Percentiles rank a stretch among this genome's conserved stretches.
Conservation (phyloP, 805 yeast genomes). For the Wickerhamiella domercqiae region DNA sequence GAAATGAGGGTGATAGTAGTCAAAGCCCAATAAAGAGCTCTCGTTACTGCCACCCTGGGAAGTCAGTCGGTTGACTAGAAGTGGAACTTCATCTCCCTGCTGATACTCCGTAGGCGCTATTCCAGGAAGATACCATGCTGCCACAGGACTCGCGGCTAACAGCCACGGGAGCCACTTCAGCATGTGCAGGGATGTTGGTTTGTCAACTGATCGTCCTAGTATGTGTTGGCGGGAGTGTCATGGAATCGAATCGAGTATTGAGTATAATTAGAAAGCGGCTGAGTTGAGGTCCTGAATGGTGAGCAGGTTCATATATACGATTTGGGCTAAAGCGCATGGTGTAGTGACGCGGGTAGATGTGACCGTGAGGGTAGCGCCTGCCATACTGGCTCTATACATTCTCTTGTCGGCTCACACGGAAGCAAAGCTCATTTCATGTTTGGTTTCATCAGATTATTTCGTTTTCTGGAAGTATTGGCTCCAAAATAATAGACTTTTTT, state of each 20-base stretch:
- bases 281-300: constrained; percentile 20
- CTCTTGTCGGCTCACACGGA: too few species aligned
- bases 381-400: too few species aligned
- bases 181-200: constrained; percentile 5
- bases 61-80: constrained; percentile 80
- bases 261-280: not conserved
- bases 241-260: constrained; percentile 4
- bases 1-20: constrained; percentile 63
- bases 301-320: too few species aligned
- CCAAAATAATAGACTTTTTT: too few species aligned
- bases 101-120: constrained; percentile 86
- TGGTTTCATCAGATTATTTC: too few species aligned
- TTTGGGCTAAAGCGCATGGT: too few species aligned
- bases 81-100: constrained; percentile 54
- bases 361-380: too few species aligned
- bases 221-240: constrained; percentile 7
- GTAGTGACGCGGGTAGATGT: too few species aligned
- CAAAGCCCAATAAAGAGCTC: constrained; percentile 23
- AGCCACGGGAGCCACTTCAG: not conserved
- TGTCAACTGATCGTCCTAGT: constrained; percentile 6
- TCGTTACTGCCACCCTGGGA: constrained; percentile 37
- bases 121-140: constrained; percentile 83
- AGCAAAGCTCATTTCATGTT: too few species aligned
- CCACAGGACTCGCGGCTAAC: constrained; percentile 13
- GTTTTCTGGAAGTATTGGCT: too few species aligned